These are phyloP conservation scores for Colletotrichum brevisporum DNA, from an alignment of 2,329 filamentous ascomycete genomes.

Conservation along the genomic window DNA sequence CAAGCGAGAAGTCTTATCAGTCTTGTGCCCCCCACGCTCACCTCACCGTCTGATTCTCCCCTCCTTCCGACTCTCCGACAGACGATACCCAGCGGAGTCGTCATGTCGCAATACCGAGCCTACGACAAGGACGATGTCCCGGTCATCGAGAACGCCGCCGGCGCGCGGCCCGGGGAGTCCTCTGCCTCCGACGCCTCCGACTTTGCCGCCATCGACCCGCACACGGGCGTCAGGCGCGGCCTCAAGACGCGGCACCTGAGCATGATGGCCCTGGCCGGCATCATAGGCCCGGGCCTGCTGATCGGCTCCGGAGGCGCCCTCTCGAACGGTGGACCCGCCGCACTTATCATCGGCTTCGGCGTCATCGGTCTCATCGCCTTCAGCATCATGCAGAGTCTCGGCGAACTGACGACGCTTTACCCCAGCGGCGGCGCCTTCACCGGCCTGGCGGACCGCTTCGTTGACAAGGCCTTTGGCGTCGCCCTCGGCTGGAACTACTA, in stretches of 20 bases:
- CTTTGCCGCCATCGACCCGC: conserved; percentile 67
- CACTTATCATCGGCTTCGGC: conserved; percentile 80
- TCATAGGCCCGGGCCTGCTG: conserved; percentile 78
- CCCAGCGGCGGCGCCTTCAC: conserved; percentile 80
- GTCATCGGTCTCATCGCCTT: conserved; percentile 79
- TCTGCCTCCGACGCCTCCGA: conserved; percentile 56
- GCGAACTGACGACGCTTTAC: conserved; percentile 81
- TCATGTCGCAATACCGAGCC: conserved; percentile 33
- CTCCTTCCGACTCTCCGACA: not conserved
- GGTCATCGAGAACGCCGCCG: conserved; percentile 18
- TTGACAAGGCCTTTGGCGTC: conserved; percentile 78
- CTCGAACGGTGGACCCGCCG: conserved; percentile 77
- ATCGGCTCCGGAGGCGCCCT: conserved; percentile 80
- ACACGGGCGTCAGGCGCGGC: conserved; percentile 77
- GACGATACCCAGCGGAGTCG: not conserved
- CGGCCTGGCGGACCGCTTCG: conserved; percentile 78
- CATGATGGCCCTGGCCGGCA: conserved; percentile 76
- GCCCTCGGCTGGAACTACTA: conserved; percentile 82
- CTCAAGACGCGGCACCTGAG: conserved; percentile 77
- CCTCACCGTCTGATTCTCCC: not conserved
- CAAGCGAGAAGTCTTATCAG: not conserved
- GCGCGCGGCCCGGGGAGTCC: not conserved
- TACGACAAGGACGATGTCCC: conserved; percentile 37
- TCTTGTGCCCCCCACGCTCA: not conserved
- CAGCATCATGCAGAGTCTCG: conserved; percentile 79